A percentile compares a stretch with the other conserved stretches of the same genome.
These are phyloP conservation scores for Populus hybrid DNA, from an alignment of 441 rosid species.

Conservation along the genomic window DNA sequence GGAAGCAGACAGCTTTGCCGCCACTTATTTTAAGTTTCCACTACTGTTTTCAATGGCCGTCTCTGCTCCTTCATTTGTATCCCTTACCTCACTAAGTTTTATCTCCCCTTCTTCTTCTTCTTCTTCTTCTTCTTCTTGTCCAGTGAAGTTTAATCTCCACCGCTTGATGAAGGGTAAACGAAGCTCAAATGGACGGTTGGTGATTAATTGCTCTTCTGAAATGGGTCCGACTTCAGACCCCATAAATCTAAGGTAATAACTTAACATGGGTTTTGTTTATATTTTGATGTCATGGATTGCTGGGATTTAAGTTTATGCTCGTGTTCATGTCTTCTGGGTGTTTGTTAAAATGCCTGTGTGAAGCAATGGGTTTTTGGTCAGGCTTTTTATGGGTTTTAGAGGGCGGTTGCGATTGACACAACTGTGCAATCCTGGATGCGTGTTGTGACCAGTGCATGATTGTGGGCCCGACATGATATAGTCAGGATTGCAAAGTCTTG, in stretches of 20 bases:
- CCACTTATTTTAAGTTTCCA: neutral
- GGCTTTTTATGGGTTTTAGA: neutral
- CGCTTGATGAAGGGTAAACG: conserved; percentile 20
- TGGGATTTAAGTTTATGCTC: neutral
- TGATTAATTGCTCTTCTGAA: conserved; percentile 43
- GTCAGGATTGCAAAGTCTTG: neutral
- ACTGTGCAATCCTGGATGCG: neutral
- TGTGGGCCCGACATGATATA: neutral
- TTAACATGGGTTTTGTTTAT: neutral
- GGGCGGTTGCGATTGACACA: neutral
- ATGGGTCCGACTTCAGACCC: conserved; percentile 44
- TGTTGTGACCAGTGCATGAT: neutral
- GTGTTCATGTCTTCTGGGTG: conserved; percentile 22
- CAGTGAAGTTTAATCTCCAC: conserved; percentile 22
- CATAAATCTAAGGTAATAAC: conserved; percentile 36
- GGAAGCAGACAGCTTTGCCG: conserved; percentile 7
- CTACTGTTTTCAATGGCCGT: conserved; percentile 45
- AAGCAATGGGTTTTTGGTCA: neutral
- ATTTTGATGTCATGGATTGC: neutral
- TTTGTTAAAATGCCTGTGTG: conserved; percentile 44
- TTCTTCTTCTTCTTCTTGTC: conserved; percentile 23
- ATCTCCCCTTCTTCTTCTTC: conserved; percentile 20
- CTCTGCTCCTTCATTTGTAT: conserved; percentile 30
- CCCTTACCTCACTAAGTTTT: conserved; percentile 29
- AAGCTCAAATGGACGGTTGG: conserved; percentile 28